Evolutionary conservation across 805 yeast genomes (phyloP).

Genomic region (Candida schatavii): DNA sequence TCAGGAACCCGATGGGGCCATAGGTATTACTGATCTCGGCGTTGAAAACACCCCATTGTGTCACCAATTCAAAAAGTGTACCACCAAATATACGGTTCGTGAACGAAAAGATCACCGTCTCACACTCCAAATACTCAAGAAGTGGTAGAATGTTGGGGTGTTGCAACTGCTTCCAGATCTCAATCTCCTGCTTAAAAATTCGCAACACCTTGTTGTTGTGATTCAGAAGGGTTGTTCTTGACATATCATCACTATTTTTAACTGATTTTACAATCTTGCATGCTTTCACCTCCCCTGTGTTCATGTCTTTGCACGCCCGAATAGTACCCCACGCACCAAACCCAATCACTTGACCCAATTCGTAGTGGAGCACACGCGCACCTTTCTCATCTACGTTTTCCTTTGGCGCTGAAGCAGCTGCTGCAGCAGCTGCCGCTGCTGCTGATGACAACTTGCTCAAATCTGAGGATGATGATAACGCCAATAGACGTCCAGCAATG

Average conservation of each 20-base stretch:
- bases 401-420: constrained; percentile 18
- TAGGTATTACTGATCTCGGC: constrained; percentile 21
- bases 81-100: constrained; percentile 72
- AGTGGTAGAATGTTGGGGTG: constrained; percentile 68
- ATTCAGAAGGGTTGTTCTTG: constrained; percentile 10
- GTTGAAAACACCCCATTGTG: constrained; percentile 56
- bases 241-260: constrained; percentile 4
- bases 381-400: constrained; percentile 62
- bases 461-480: constrained; percentile 34
- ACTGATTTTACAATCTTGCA: constrained; percentile 55
- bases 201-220: constrained; percentile 48
- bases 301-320: constrained; percentile 54
- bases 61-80: constrained; percentile 73
- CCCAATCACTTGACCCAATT: constrained; percentile 73
- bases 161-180: constrained; percentile 68
- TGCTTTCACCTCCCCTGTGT: constrained; percentile 44
- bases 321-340: constrained; percentile 90
- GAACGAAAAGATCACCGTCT: constrained; percentile 64
- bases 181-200: constrained; percentile 67
- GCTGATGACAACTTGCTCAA: constrained; percentile 22
- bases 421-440: neutral
- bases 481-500: constrained; percentile 39
- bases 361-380: constrained; percentile 58
- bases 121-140: constrained; percentile 58
- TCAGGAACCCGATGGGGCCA: constrained; percentile 27